A percentile compares a stretch with the other conserved stretches of the same genome.
Conservation (phyloP, 2,329 filamentous ascomycete genomes). For the Colletotrichum sp. region DNA sequence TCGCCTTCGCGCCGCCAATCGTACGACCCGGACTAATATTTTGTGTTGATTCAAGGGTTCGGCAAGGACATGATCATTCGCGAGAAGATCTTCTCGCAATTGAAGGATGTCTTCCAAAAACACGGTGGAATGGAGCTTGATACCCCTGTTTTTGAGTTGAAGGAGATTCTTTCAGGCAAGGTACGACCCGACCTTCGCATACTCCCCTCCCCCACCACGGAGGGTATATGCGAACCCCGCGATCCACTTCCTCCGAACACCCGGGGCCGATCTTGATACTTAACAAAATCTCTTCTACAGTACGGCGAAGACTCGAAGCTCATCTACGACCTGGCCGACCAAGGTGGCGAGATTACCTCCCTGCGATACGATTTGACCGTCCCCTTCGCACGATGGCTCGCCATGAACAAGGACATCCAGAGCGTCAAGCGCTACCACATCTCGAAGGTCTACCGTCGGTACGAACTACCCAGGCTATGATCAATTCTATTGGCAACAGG, state of each 20-base stretch:
- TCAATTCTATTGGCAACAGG: neutral
- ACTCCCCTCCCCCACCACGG: neutral
- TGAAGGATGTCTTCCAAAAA: conserved; percentile 81
- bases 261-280: neutral
- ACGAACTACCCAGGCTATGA: neutral
- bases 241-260: neutral
- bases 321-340: conserved; percentile 67
- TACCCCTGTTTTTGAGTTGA: conserved; percentile 84
- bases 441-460: conserved; percentile 73
- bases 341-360: conserved; percentile 80
- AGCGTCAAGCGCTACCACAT: conserved; percentile 95
- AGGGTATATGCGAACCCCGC: conserved; percentile 2
- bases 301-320: conserved; percentile 85
- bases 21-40: conserved; percentile 14
- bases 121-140: conserved; percentile 82
- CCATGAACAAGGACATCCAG: conserved; percentile 84
- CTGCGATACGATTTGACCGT: conserved; percentile 89
- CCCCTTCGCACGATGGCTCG: conserved; percentile 89
- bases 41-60: conserved; percentile 52
- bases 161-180: conserved; percentile 86
- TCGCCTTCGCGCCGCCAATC: conserved; percentile 16
- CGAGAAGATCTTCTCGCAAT: conserved; percentile 79
- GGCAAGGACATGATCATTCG: conserved; percentile 81
- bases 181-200: neutral
- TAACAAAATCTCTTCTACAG: neutral